Base-by-base conservation (phyloP, 1,139 yeast species). In the Scheffersomyces insectosa region DNA sequence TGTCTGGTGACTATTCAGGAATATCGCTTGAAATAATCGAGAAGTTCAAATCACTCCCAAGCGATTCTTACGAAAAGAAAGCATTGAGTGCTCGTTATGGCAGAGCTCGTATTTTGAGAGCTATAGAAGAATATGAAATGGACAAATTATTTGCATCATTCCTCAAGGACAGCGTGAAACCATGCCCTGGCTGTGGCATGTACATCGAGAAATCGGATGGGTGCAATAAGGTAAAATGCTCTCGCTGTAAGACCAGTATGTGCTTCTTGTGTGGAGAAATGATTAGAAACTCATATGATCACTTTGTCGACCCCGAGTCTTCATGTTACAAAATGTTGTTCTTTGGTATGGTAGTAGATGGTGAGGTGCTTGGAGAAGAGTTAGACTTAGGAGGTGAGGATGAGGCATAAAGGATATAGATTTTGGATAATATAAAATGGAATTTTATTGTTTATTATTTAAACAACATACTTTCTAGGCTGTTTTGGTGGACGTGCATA, bases 161-260 rank as follows among this genome's bases (percentile, higher is more conserved):
- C 48, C 57, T 82, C 39, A 59, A 56, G 13, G 71, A 68, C 16
- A 66, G 67, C 9, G 59, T 79, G 39, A 67, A 64, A 10, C 62
- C 66, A 39, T 84, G 89, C 52, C 89, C 91, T 0, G 63, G 64
- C 3, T 84, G 90, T 54, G 59, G 59, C 9, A 57, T 77, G 1
- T 76, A 76, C 3, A 77, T 82, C n/a, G 83, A 82, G 47, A 73
- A 80, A 49, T 63, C 74, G 12, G 85, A 80, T 52, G 90, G 90
- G 3, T 84, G 90, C 57, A 83, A 84, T 55, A 82, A 81, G 54
- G 82, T 84, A 85, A 72, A 68, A 28, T 83, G 90, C 54, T 51
- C 71, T 0, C 63, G 72, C 5, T 84, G 89, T 50, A 54, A 56
- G 7, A 67, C 76, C 0, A 57, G 60, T 39, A 83, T 83, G 52